phyloP scores from a whole-genome alignment of 169 alveolate genomes.

The Plasmodium ovale region DNA sequence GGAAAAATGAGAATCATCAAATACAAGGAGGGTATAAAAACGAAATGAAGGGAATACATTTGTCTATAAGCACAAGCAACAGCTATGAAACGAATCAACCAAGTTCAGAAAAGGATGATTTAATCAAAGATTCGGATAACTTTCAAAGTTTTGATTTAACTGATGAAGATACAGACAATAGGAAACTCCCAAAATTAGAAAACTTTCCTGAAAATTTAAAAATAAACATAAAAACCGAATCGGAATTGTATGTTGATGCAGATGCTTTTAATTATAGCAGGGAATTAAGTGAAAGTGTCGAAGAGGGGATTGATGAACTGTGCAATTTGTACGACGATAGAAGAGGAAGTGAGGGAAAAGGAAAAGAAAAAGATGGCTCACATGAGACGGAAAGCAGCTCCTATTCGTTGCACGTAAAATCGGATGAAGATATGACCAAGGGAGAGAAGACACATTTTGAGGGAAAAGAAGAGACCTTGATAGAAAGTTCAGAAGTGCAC shows the following conservation, averaged over 20 bases:
- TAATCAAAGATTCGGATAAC: slow-evolving; percentile 23
- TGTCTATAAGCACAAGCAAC: background rate
- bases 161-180: slow-evolving; percentile 1
- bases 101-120: background rate
- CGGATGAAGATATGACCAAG: no score
- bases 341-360: background rate
- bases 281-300: slow-evolving; percentile 17
- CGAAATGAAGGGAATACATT: background rate
- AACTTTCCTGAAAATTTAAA: background rate
- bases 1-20: background rate
- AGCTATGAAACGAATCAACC: background rate
- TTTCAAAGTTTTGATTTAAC: slow-evolving; percentile 25
- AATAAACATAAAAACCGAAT: slow-evolving; percentile 15
- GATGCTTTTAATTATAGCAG: background rate
- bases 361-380: background rate
- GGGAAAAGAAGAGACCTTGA: background rate
- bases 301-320: background rate
- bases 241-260: slow-evolving; percentile 2
- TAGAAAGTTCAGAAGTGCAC: no score
- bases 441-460: no score
- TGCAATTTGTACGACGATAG: background rate
- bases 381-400: background rate
- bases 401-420: background rate
- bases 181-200: background rate
- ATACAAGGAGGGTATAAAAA: background rate